Conservation (phyloP, 805 yeast genomes). For the Cyberlindnera xylosilytica region DNA sequence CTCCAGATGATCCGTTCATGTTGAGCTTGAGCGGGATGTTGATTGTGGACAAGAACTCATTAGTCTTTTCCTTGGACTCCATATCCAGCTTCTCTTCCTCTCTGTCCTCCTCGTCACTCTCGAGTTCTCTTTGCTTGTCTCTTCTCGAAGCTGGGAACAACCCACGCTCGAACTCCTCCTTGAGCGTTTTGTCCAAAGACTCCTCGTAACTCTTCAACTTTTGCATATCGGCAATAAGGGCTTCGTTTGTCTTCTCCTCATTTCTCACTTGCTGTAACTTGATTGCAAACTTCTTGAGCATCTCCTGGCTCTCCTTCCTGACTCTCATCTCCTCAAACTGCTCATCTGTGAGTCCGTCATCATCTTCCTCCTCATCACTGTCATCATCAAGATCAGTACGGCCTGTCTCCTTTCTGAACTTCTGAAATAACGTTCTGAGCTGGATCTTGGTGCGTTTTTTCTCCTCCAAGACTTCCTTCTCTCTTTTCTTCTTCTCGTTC, state of each 20-base stretch:
- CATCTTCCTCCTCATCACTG: constrained; percentile 23
- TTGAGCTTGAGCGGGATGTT: constrained; percentile 20
- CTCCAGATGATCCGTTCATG: constrained; percentile 15
- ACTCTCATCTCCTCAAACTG: constrained; percentile 29
- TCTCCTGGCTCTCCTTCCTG: constrained; percentile 23
- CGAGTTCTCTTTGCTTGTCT: constrained; percentile 37
- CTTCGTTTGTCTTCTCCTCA: constrained; percentile 17
- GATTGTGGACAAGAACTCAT: constrained; percentile 17
- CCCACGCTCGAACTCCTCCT: constrained; percentile 16
- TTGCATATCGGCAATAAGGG: constrained; percentile 24
- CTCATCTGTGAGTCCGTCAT: constrained; percentile 32
- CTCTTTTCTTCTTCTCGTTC: constrained; percentile 49
- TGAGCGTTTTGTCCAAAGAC: constrained; percentile 32
- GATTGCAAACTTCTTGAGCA: constrained; percentile 20
- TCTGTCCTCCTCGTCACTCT: constrained; percentile 38
- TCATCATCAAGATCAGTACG: constrained; percentile 24
- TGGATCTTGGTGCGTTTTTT: constrained; percentile 45
- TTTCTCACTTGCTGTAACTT: constrained; percentile 16
- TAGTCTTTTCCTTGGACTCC: constrained; percentile 15
- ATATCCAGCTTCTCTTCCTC: constrained; percentile 32
- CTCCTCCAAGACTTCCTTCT: constrained; percentile 45
- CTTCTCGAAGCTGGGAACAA: constrained; percentile 21
- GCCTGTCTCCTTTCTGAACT: constrained; percentile 29
- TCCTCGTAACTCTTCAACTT: constrained; percentile 34
- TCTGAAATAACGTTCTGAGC: constrained; percentile 43